phyloP scores from a whole-genome alignment of 2,329 filamentous ascomycete genomes.

The Myotisia sp. region DNA sequence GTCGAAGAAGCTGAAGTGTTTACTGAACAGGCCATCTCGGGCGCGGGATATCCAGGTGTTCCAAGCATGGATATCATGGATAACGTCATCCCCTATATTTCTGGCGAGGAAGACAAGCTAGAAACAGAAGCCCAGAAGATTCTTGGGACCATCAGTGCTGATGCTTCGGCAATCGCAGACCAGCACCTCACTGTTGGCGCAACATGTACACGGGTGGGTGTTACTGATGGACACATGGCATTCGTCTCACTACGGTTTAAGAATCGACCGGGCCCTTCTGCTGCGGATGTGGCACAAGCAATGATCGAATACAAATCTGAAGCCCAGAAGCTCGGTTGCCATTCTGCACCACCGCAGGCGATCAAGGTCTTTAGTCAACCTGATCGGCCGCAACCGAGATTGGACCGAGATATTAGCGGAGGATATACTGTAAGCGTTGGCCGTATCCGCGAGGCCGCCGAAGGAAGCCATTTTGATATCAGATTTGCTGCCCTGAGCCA shows the following conservation, averaged over 20 bases:
- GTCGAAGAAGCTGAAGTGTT: constrained; percentile 65
- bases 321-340: constrained; percentile 68
- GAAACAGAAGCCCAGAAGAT: constrained; percentile 94
- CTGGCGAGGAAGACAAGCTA: constrained; percentile 89
- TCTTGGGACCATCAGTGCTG: constrained; percentile 57
- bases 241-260: constrained; percentile 79
- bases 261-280: constrained; percentile 56
- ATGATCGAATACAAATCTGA: constrained; percentile 71
- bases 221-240: constrained; percentile 89
- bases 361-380: constrained; percentile 83
- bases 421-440: constrained; percentile 90
- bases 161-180: constrained; percentile 60
- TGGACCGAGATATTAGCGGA: constrained; percentile 71
- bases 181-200: constrained; percentile 68
- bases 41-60: constrained; percentile 58
- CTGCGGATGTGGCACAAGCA: constrained; percentile 62
- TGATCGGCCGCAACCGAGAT: constrained; percentile 77
- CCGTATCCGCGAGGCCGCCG: constrained; percentile 65
- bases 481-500: constrained; percentile 91
- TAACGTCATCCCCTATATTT: constrained; percentile 89
- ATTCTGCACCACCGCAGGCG: constrained; percentile 65
- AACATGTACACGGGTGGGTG: constrained; percentile 85
- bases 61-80: constrained; percentile 91
- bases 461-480: constrained; percentile 75
- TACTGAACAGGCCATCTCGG: constrained; percentile 88